Evolutionary conservation across 345 rosid genomes (phyloP).

Genomic region (Brassica nigra): DNA sequence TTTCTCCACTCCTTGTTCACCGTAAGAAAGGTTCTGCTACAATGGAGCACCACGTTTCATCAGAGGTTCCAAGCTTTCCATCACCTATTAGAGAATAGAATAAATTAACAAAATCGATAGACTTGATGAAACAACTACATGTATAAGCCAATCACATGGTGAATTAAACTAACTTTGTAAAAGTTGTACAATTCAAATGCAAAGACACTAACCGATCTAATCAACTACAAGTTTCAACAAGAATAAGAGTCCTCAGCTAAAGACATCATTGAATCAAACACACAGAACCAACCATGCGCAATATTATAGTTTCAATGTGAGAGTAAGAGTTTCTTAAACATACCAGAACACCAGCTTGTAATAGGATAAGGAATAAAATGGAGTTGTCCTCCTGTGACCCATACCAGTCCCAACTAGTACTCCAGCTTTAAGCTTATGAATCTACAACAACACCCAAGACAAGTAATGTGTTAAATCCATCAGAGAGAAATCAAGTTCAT

Average conservation of each 20-base stretch:
- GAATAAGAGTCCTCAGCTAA: no score
- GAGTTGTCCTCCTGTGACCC: conserved; percentile 84
- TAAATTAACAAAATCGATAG: neutral
- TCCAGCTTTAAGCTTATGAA: conserved; percentile 77
- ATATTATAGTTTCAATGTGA: neutral
- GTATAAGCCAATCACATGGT: conserved; percentile 5
- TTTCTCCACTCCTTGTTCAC: no score
- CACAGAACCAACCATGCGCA: neutral
- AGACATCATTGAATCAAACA: neutral
- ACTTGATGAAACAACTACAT: conserved; percentile 10
- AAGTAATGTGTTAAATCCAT: neutral
- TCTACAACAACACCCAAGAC: conserved; percentile 46
- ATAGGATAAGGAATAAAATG: conserved; percentile 92
- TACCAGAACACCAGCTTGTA: conserved; percentile 89
- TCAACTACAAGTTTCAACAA: neutral
- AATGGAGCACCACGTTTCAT: conserved; percentile 86
- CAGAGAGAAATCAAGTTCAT: neutral
- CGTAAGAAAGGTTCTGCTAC: conserved; percentile 54
- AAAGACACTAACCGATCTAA: neutral
- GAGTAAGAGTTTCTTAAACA: conserved; percentile 34
- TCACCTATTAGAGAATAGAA: conserved; percentile 49
- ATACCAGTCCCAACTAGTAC: conserved; percentile 96
- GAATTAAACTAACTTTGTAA: neutral
- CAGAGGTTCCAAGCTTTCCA: conserved; percentile 99
- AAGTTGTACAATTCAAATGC: neutral